Evolutionary conservation across 176 grass and related monocot genomes (phyloP).

Genomic region (Oryza punctata): DNA sequence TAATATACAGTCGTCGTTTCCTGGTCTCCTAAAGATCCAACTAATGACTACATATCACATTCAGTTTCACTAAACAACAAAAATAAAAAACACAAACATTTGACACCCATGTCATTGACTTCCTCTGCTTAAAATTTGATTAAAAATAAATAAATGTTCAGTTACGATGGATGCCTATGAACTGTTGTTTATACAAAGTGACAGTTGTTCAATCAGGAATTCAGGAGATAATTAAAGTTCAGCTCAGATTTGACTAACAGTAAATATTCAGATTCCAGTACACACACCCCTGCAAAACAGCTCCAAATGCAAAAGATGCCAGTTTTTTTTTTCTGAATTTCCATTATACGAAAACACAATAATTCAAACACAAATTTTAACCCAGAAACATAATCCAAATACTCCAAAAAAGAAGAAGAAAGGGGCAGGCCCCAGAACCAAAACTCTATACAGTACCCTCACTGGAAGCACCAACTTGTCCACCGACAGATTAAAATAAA

Average conservation of each 20-base stretch:
- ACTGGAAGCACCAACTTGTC: background rate
- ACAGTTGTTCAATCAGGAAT: background rate
- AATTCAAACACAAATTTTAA: background rate
- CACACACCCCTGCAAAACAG: background rate
- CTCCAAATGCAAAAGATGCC: background rate
- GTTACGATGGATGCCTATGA: no score
- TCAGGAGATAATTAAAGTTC: background rate
- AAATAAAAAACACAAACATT: background rate
- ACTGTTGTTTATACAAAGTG: no score
- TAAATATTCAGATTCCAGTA: background rate
- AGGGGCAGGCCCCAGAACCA: background rate
- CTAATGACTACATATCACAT: background rate
- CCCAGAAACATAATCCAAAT: background rate
- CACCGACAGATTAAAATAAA: background rate
- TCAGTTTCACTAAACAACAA: background rate
- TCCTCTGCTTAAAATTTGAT: background rate
- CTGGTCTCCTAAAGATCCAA: background rate
- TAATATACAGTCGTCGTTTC: background rate
- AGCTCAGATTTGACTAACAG: background rate
- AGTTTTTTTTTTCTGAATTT: background rate
- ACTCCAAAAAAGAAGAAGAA: background rate
- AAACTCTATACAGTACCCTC: background rate
- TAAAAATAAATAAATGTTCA: no score
- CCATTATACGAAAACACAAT: background rate
- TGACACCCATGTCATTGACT: background rate